Percentiles rank a stretch among this genome's conserved stretches.
These are phyloP conservation scores for Mimosa bimucronata DNA, from an alignment of 306 rosid species.

Conservation along the genomic window DNA sequence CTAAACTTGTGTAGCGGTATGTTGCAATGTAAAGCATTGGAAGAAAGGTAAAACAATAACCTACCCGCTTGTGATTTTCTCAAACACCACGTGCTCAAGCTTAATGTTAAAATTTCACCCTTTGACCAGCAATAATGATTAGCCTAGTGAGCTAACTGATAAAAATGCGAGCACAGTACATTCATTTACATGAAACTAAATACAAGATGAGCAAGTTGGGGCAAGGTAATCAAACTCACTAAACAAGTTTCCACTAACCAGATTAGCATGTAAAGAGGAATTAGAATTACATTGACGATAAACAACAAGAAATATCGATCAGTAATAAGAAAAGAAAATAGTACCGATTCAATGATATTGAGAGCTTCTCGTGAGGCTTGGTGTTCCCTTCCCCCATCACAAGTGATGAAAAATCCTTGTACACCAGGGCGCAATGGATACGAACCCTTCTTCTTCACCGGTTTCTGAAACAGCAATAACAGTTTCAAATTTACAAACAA, in stretches of 20 bases:
- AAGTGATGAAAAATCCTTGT: constrained; percentile 91
- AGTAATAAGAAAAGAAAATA: background rate
- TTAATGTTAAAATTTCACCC: background rate
- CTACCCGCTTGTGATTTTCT: constrained; percentile 6
- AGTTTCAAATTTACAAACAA: background rate
- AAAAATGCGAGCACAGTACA: background rate
- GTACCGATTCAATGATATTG: constrained; percentile 83
- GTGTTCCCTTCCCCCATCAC: constrained; percentile 94
- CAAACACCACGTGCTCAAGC: background rate
- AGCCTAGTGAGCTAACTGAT: background rate
- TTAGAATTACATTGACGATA: background rate
- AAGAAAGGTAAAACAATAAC: background rate
- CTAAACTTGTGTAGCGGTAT: background rate
- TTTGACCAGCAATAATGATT: background rate
- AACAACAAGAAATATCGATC: background rate
- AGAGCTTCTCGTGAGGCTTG: constrained; percentile 93
- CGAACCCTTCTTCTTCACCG: constrained; percentile 87
- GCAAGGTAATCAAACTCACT: background rate
- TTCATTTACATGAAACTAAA: background rate
- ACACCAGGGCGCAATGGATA: constrained; percentile 89
- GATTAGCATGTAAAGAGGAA: background rate
- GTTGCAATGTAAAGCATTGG: background rate
- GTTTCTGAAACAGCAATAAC: constrained; percentile 53
- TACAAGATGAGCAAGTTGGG: background rate
- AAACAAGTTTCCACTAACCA: background rate